These are phyloP conservation scores for Stylosanthes scabra DNA, from an alignment of 331 rosid genomes.

Conservation along the genomic window DNA sequence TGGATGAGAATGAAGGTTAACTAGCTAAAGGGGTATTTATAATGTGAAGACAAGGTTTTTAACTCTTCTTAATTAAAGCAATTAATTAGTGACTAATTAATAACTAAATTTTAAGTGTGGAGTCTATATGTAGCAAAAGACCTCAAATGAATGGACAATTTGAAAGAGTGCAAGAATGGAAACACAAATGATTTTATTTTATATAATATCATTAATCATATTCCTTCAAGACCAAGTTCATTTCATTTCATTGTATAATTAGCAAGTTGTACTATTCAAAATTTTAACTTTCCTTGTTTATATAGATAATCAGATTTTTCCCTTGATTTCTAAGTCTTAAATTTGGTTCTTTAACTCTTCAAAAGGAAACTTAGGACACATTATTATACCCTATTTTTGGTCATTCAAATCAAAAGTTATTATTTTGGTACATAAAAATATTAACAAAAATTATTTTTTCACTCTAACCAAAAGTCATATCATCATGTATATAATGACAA, in stretches of 20 bases:
- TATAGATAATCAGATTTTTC: constrained; percentile 39
- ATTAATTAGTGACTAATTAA: constrained; percentile 23
- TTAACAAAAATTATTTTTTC: background rate
- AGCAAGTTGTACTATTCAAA: constrained; percentile 42
- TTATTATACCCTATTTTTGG: background rate
- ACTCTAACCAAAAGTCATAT: background rate
- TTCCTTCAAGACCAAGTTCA: constrained; percentile 12
- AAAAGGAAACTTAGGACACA: background rate
- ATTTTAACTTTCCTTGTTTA: background rate
- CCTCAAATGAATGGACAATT: constrained; percentile 25
- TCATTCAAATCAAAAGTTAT: background rate
- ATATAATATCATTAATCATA: too few relatives aligned
- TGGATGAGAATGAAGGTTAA: constrained; percentile 37
- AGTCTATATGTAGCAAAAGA: constrained; percentile 15
- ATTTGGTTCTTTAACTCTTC: constrained; percentile 25
- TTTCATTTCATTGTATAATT: background rate
- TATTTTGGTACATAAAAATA: background rate
- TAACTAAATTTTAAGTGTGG: constrained; percentile 22
- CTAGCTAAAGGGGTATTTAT: constrained; percentile 51
- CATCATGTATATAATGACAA: background rate
- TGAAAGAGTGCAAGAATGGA: constrained; percentile 18
- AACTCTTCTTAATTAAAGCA: constrained; percentile 28
- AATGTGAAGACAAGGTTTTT: constrained; percentile 33
- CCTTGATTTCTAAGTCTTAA: constrained; percentile 46
- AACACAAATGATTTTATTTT: background rate